Conservation (phyloP, 306 rosid species). For the Lathyrus sativus region DNA sequence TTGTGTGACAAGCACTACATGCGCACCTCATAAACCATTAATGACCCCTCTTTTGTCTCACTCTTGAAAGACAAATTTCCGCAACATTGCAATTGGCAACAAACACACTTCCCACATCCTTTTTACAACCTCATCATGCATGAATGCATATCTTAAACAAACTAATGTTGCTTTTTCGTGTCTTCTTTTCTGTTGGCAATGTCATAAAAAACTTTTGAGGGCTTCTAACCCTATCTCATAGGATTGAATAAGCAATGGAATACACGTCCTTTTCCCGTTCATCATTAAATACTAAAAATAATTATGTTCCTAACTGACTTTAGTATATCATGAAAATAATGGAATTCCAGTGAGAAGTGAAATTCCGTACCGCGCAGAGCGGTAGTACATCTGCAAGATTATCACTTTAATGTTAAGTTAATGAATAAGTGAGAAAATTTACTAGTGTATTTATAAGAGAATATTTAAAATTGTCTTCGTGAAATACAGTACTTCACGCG, state of each 20-base stretch:
- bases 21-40: slow-evolving; percentile 38
- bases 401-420: too few relatives aligned
- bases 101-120: slow-evolving; percentile 24
- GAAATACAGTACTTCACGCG: too few relatives aligned
- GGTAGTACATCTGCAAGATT: too few relatives aligned
- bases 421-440: too few relatives aligned
- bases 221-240: slow-evolving; percentile 21
- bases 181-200: slow-evolving; percentile 3
- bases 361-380: too few relatives aligned
- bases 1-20: slow-evolving; percentile 30
- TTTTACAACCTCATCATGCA: not conserved
- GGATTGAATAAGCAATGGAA: slow-evolving; percentile 21
- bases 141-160: slow-evolving; percentile 17
- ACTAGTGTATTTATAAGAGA: too few relatives aligned
- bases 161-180: not conserved
- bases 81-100: slow-evolving; percentile 40
- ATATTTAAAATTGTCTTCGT: too few relatives aligned
- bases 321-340: too few relatives aligned
- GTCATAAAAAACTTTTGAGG: not conserved
- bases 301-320: too few relatives aligned
- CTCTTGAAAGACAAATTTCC: slow-evolving; percentile 40
- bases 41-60: slow-evolving; percentile 44
- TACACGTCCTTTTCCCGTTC: slow-evolving; percentile 32
- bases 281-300: not conserved
- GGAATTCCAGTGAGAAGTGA: too few relatives aligned